Percentiles rank a stretch among this genome's conserved stretches.
phyloP scores from a whole-genome alignment of 75 land plant species.

The Adiantum capillusveneris region DNA sequence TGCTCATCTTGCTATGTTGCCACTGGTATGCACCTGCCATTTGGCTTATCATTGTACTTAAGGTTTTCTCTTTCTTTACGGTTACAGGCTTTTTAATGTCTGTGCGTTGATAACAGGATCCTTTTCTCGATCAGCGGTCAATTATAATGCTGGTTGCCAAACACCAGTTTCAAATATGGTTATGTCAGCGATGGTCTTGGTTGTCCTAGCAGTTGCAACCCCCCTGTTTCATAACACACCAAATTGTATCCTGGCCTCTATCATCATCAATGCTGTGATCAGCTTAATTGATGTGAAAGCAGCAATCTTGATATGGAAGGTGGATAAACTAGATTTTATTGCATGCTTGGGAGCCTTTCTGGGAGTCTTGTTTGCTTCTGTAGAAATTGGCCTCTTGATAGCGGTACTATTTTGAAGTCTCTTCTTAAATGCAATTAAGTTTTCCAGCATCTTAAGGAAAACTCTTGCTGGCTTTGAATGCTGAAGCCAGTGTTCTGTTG shows the following conservation, averaged over 20 bases:
- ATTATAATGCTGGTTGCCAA: constrained; percentile 76
- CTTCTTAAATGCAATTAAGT: background rate
- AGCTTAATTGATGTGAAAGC: constrained; percentile 63
- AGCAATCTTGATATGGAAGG: constrained; percentile 62
- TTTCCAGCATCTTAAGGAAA: background rate
- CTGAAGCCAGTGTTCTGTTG: background rate
- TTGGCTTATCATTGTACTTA: background rate
- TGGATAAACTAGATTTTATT: constrained; percentile 82
- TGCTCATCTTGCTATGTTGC: constrained; percentile 83
- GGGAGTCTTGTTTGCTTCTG: constrained; percentile 82
- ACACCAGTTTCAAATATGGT: constrained; percentile 80
- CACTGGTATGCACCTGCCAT: constrained; percentile 43
- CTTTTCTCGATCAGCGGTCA: constrained; percentile 93
- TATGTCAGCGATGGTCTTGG: constrained; percentile 64
- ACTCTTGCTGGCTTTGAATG: background rate
- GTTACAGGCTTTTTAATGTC: background rate
- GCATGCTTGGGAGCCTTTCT: constrained; percentile 76
- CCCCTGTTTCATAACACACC: constrained; percentile 85
- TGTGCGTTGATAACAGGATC: constrained; percentile 44
- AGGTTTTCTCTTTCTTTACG: background rate
- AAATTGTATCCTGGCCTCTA: constrained; percentile 63
- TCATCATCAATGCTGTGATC: constrained; percentile 81
- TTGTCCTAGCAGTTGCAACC: constrained; percentile 67
- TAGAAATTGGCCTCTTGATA: constrained; percentile 69
- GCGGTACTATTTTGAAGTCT: constrained; percentile 42